A percentile compares a stretch with the other conserved stretches of the same genome.
phyloP scores from a whole-genome alignment of 768 basidiomycete genomes.

The Xerocomellus intermedius region DNA sequence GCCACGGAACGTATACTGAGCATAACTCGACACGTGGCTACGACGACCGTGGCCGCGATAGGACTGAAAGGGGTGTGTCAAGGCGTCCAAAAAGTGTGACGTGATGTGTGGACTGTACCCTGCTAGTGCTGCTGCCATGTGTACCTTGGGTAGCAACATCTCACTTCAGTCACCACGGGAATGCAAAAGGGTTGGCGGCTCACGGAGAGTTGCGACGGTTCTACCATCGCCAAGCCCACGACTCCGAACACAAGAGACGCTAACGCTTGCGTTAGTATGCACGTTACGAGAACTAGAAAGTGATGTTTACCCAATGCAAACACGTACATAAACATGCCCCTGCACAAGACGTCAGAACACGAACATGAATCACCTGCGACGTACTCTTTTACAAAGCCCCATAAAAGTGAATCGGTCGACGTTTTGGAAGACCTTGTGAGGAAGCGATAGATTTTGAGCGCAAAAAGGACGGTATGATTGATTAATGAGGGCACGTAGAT shows the following conservation, averaged over 20 bases:
- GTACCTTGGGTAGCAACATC: not conserved
- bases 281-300: not conserved
- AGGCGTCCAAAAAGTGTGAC: not conserved
- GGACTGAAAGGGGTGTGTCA: constrained; percentile 2
- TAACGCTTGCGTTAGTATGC: not conserved
- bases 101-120: not conserved
- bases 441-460: constrained; percentile 14
- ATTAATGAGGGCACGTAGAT: constrained; percentile 17
- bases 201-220: constrained; percentile 6
- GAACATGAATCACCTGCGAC: not conserved
- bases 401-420: constrained; percentile 8
- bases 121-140: not conserved
- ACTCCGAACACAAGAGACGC: constrained; percentile 4
- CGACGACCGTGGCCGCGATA: constrained; percentile 1
- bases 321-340: constrained; percentile 15
- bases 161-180: not conserved
- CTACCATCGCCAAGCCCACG: constrained; percentile 7
- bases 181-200: not conserved
- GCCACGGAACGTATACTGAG: constrained; percentile 44
- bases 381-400: constrained; percentile 21
- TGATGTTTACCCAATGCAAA: constrained; percentile 1
- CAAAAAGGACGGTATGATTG: constrained; percentile 14
- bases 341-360: not conserved
- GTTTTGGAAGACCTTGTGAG: constrained; percentile 7
- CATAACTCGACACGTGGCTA: constrained; percentile 38